Percentiles rank a stretch among this genome's conserved stretches.
phyloP scores from a whole-genome alignment of 2,329 filamentous ascomycete species.

The Cladophialophora carrionii region DNA sequence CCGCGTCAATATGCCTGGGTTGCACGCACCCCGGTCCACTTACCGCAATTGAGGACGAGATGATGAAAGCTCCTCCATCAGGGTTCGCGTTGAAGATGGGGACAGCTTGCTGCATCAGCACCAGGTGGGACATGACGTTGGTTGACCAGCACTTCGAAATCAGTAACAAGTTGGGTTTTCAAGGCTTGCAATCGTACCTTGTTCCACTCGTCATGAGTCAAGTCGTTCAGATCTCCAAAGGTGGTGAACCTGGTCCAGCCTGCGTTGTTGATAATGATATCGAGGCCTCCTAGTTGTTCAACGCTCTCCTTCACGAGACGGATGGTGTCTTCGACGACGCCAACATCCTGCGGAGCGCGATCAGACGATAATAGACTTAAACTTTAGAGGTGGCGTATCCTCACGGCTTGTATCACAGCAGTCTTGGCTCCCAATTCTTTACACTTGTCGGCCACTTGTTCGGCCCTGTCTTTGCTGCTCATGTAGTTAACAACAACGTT shows the following conservation, averaged over 20 bases:
- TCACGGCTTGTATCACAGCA: constrained; percentile 63
- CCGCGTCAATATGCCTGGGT: constrained; percentile 3
- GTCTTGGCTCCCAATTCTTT: constrained; percentile 56
- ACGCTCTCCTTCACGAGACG: constrained; percentile 63
- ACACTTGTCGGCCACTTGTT: constrained; percentile 61
- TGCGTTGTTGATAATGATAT: constrained; percentile 77
- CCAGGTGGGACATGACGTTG: constrained; percentile 62
- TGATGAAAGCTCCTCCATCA: constrained; percentile 66
- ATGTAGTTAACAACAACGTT: constrained; percentile 76
- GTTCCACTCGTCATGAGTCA: constrained; percentile 66
- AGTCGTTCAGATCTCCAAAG: constrained; percentile 62
- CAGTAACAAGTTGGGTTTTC: neutral
- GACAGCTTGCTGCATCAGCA: constrained; percentile 60
- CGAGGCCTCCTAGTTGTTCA: constrained; percentile 67
- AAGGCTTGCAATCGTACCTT: constrained; percentile 49
- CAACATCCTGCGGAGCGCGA: constrained; percentile 59
- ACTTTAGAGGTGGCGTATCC: constrained; percentile 36
- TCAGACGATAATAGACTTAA: neutral
- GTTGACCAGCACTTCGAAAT: constrained; percentile 59
- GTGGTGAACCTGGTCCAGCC: constrained; percentile 65
- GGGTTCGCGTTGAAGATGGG: constrained; percentile 64
- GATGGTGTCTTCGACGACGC: constrained; percentile 61
- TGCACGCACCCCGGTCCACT: constrained; percentile 32
- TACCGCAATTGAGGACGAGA: constrained; percentile 66
- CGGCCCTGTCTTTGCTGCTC: constrained; percentile 63